Conservation (phyloP, 805 yeast species). For the Candida mattraensis region DNA sequence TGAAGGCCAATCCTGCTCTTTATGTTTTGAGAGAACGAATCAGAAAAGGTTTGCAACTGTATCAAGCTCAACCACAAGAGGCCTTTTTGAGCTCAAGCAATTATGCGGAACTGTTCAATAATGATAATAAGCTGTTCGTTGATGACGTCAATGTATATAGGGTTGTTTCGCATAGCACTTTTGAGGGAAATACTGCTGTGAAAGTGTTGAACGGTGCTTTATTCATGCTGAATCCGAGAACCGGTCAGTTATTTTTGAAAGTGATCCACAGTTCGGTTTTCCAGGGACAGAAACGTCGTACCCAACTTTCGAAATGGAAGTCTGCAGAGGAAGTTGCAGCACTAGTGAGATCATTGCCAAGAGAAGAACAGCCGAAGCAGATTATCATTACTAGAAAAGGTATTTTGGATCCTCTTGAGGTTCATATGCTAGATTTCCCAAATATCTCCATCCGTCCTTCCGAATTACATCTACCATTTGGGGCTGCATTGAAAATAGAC, state of each 20-base stretch:
- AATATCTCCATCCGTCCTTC: constrained; percentile 86
- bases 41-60: constrained; percentile 88
- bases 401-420: constrained; percentile 91
- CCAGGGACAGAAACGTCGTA: constrained; percentile 94
- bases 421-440: constrained; percentile 96
- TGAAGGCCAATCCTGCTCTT: constrained; percentile 93
- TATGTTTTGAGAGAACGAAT: constrained; percentile 91
- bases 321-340: constrained; percentile 98
- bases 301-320: constrained; percentile 96
- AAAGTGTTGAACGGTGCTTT: constrained; percentile 93
- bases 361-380: constrained; percentile 94
- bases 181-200: constrained; percentile 89
- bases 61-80: constrained; percentile 92
- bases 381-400: constrained; percentile 88
- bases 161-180: constrained; percentile 86
- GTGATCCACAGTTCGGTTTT: constrained; percentile 92
- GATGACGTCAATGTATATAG: constrained; percentile 95
- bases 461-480: constrained; percentile 87
- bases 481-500: constrained; percentile 78
- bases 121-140: constrained; percentile 79
- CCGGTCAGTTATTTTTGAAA: constrained; percentile 87
- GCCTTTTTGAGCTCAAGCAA: constrained; percentile 86
- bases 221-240: constrained; percentile 83
- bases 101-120: constrained; percentile 84
- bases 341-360: constrained; percentile 79